Evolutionary conservation across 1,284 basidiomycete genomes (phyloP), one percentile per base, ranked within the genome.

Genomic region (Rhodotorula sp.): DNA sequence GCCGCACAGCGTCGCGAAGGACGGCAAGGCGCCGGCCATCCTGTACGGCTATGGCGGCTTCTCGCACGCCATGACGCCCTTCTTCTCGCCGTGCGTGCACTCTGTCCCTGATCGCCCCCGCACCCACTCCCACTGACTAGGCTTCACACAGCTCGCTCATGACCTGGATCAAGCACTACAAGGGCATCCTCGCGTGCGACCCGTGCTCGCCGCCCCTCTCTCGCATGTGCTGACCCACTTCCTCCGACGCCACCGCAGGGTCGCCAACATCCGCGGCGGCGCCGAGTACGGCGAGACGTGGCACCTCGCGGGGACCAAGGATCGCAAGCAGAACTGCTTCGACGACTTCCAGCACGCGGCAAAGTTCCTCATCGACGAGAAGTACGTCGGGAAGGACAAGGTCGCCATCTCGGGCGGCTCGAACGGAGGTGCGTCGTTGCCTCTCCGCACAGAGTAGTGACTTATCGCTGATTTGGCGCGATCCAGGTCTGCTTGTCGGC

Each of bases 41-140:
- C 89, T 92, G 78, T 94, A 92, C 75, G 91, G 90, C 86, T 91
- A 91, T 76, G 91, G 91, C 21, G 91, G 91, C 3, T 92, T 92
- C 80, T 87, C 86, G 74, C 93, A 92, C 82, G 89, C 86, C 2
- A 66, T 73, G 52, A 66, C 64, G 10, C 76, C 70, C 27, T 71
- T 73, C 68, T 72, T 72, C 73, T 69, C 68, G 14, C 73, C 69
- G 27, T 61, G 8, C 42, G 61, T 41, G 19, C 7, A 4, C 14
- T 41, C 19, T 21, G 10, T 7, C 41, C 23, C 27, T 27, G 34
- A 34, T 34, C 34, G 34, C 34, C 44, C 7, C 17, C 19, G 7
- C 48, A 49, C 8, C 21, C 49, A 23, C 21, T 50, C 56, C 21
- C 21, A 10, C 52, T n/a, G 17, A 65, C 49, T 56, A 84, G 90